Base-by-base conservation (phyloP, 192 early-diverging fungal genomes). In the Linnemannia zychae region DNA sequence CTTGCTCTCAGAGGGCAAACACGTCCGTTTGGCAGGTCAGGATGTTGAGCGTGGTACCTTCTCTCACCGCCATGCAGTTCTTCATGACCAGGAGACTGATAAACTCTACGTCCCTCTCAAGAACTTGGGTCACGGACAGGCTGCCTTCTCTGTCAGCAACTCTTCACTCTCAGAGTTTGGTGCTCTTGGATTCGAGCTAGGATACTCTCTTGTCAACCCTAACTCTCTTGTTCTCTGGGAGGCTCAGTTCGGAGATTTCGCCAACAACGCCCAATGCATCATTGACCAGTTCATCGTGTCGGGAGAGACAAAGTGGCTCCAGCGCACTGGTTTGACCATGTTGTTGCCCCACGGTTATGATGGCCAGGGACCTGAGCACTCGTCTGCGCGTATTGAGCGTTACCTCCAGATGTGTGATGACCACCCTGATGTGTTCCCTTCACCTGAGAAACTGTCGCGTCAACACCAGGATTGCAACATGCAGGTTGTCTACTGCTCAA, bases 1-100 rank as follows among this genome's bases (percentile, higher is more conserved):
- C 13, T 93, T 99, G 67, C 92, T 99, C 72, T 82, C 95, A 18
- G 97, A 99, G 87, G 96, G 96, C 78, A 95, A 96, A 86, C 97
- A 98, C 82, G 93, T 98, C 75, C 94, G 97, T 76, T 90, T 99
- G 47, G 95, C 95, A 74, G 98, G 98, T 65, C 98, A 99, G 91
- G 98, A 99, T 92, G 95, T 96, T 72, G 98, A 99, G 91, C 96
- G 98, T 88, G 98, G 98, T 71, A 99, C 98, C 31, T 99, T 99
- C 90, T 99, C 98, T 69, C 98, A 99, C 84, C 96, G 98, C 74
- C 98, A 99, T 85, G 95, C 98, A 33, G 94, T 99, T 44, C 90
- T 99, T 80, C 95, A 99, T 92, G 96, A 99, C 88, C 98, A 99
- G 87, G 91, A 94, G 85, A 95, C 88, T 76, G 98, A 98, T 86